Base-by-base conservation (phyloP, 176 grass and related monocot genomes). In the Avena atlantica region DNA sequence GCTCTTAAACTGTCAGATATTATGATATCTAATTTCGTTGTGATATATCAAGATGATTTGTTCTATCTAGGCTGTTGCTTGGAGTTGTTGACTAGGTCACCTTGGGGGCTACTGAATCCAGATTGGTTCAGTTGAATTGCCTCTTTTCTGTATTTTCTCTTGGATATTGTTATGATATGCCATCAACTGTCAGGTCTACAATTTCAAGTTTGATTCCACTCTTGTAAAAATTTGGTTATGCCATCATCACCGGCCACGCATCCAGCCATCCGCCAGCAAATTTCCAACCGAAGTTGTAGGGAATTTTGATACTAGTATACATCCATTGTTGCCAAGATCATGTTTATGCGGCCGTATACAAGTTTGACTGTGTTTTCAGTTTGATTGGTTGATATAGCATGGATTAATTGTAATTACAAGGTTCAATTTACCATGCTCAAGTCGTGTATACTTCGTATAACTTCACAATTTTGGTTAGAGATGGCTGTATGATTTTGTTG, bases 391-490 rank as follows among this genome's bases (percentile, higher is more conserved):
- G 31, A 56, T 45, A 47, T 83, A 12, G 9, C 66, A 55, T 73
- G 12, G 29, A 51, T 52, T 23, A 75, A 75, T 51, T 60, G 11
- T 16, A 7, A 36, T 85, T 12, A 1, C 17, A 86, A 55, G 44
- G 13, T 72, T 86, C 13, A 79, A 51, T 61, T 76, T 75, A 21
- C 34, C 58, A 76, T 85, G 59, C 23, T 80, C 34, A 75, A 74
- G 1, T 80, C 45, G 29, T 78, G 12, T 74, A 56, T 79, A 47
- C n/a, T 65, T 82, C 16, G 56, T 34, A 67, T 40, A 57, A 24
- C 45, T 25, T 58, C 51, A 79, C 64, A 31, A n/a, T 45, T 75
- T 61, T 65, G 16, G 36, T 51, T 89, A 58, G 8, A 58, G 47
- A 36, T 87, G 17, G 20, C 1, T 1, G 0, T 40, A 66, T 67